Base-by-base conservation (phyloP, 1,139 yeast genomes). In the Protomyces inouyei region DNA sequence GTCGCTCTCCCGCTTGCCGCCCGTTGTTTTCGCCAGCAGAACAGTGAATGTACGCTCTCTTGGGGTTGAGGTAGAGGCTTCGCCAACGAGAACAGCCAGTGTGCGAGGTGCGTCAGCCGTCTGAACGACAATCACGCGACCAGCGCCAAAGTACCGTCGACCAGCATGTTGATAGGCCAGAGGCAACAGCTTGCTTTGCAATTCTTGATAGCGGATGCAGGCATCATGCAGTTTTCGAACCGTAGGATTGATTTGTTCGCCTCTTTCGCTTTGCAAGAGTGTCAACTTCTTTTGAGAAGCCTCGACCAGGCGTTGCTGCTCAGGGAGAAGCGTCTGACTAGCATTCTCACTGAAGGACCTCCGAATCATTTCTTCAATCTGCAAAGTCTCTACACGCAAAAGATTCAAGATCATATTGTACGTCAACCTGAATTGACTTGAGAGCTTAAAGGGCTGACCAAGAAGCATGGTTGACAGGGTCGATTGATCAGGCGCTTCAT, bases 291-390 rank as follows among this genome's bases (percentile, higher is more conserved):
- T 79, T 55, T 83, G 82, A 52, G 86, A 77, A 56, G 76, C 75
- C 53, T 82, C 80, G 43, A 89, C 84, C 68, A 82, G 81, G 72
- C 82, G 81, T 73, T 90, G 88, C 72, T 89, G 95, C 70, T 91
- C 96, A 0, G 98, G 98, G 61, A 91, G 77, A 70, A 92, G 76
- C 0, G 90, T 85, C 72, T 93, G 98, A 0, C 93, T 82, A 0
- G 92, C 82, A 72, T 93, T 92, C 74, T 93, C 99, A 76, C 96
- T 85, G 74, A 93, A 93, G 0, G 97, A 90, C 70, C 95, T 88
- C 73, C 92, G 92, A 70, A 93, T 92, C 97, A 93, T 93, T 73
- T 95, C 98, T 73, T 93, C 98, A 16, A 95, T 98, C 71, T 87
- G 83, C 67, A 93, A 78, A 0, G 98, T 98, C 73, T 93, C 98